phyloP scores from a whole-genome alignment of 2,329 filamentous ascomycete species.

The Calonectria crousiana region DNA sequence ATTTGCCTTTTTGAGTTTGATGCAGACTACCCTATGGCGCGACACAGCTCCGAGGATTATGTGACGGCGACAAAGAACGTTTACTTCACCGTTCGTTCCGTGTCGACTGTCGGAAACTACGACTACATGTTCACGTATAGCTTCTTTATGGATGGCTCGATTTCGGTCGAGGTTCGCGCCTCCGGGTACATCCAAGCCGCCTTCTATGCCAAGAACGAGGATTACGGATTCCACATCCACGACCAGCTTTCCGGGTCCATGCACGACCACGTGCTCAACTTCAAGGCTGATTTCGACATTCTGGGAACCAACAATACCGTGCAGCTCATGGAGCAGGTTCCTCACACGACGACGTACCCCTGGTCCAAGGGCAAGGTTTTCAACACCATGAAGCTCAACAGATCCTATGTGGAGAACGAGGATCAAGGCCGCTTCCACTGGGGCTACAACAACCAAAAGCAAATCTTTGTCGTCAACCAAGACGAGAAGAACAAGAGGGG shows the following conservation, averaged over 20 bases:
- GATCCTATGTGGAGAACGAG: slow-evolving; percentile 56
- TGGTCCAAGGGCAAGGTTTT: slow-evolving; percentile 27
- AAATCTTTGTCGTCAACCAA: slow-evolving; percentile 60
- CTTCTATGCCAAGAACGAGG: slow-evolving; percentile 49
- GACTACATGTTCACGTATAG: slow-evolving; percentile 55
- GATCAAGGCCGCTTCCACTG: slow-evolving; percentile 51
- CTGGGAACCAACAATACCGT: slow-evolving; percentile 52
- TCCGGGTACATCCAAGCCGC: slow-evolving; percentile 55
- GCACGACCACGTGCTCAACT: slow-evolving; percentile 55
- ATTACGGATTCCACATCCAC: slow-evolving; percentile 51
- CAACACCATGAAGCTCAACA: slow-evolving; percentile 25
- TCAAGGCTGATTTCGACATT: slow-evolving; percentile 57
- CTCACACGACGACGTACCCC: slow-evolving; percentile 49
- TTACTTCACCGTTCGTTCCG: slow-evolving; percentile 16
- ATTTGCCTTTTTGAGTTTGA: slow-evolving; percentile 69
- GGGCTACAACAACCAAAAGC: slow-evolving; percentile 56
- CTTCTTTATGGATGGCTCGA: slow-evolving; percentile 51
- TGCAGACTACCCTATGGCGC: slow-evolving; percentile 61
- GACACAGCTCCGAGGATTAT: slow-evolving; percentile 38
- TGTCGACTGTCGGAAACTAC: slow-evolving; percentile 55
- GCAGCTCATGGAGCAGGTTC: slow-evolving; percentile 48
- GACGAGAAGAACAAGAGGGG: slow-evolving; percentile 60
- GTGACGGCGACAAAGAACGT: slow-evolving; percentile 21
- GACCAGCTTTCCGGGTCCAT: slow-evolving; percentile 53
- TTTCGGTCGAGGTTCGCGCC: slow-evolving; percentile 55